Evolutionary conservation across 352 stramenopile species (phyloP).

Genomic region (Phytophthora uliginosa): DNA sequence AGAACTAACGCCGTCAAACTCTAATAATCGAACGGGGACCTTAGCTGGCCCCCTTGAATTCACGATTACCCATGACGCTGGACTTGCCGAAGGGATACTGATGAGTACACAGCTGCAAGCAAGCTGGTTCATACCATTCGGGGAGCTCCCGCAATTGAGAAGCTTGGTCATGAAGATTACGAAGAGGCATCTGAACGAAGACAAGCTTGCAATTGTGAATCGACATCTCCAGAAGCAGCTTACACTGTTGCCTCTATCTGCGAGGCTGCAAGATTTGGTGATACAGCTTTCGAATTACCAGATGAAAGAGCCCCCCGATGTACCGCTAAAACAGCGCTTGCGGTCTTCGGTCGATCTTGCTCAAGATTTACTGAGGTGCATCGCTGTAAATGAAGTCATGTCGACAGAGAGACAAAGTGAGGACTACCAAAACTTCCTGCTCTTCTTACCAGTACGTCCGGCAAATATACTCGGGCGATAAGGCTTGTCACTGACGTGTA

Average conservation of each 20-base stretch:
- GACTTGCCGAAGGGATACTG: conserved; percentile 10
- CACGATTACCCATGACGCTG: conserved; percentile 11
- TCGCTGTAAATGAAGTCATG: conserved; percentile 16
- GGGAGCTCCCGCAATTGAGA: conserved; percentile 51
- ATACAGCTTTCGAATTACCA: conserved; percentile 41
- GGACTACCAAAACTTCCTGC: conserved; percentile 23
- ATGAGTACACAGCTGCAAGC: conserved; percentile 50
- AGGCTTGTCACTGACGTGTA: neutral
- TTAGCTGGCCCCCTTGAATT: conserved; percentile 25
- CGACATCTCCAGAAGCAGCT: conserved; percentile 59
- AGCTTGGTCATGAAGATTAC: conserved; percentile 67
- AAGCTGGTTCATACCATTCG: conserved; percentile 78
- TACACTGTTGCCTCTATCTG: conserved; percentile 49
- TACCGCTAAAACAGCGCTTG: conserved; percentile 9
- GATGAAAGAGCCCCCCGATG: conserved; percentile 12
- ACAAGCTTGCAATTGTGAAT: conserved; percentile 61
- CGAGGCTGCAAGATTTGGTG: conserved; percentile 52
- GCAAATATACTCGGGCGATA: neutral
- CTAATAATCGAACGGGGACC: conserved; percentile 13
- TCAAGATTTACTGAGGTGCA: conserved; percentile 25
- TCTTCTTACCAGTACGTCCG: conserved; percentile 49
- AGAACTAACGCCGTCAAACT: conserved; percentile 19
- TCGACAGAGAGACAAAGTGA: neutral
- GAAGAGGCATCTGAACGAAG: conserved; percentile 61
- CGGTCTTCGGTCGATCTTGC: conserved; percentile 15